Evolutionary conservation across 176 grass and related monocot genomes (phyloP).

Genomic region (Tillandsia fasciculata): DNA sequence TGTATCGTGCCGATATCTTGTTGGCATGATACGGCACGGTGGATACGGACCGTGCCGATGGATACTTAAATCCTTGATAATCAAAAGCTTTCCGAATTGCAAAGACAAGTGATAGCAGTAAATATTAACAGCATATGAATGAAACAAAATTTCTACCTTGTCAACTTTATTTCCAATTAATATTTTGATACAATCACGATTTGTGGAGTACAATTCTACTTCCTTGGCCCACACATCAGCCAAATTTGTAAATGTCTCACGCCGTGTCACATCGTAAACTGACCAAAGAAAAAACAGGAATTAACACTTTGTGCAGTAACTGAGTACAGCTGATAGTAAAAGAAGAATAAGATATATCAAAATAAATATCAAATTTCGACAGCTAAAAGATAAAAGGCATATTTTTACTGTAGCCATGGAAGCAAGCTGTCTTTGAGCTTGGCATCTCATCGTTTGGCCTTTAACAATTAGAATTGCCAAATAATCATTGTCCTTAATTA

Average conservation of each 20-base stretch:
- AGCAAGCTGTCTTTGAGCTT: too few relatives aligned
- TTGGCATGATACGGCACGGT: too few relatives aligned
- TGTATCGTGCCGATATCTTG: too few relatives aligned
- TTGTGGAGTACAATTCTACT: constrained; percentile 79
- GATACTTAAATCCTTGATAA: too few relatives aligned
- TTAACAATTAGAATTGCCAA: too few relatives aligned
- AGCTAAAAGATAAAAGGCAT: too few relatives aligned
- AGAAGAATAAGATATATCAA: neutral
- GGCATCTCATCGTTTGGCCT: too few relatives aligned
- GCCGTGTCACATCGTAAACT: constrained; percentile 95
- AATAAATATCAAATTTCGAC: neutral
- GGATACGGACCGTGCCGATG: too few relatives aligned
- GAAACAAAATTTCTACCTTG: constrained; percentile 41
- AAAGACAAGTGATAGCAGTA: neutral
- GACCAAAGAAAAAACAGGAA: constrained; percentile 28
- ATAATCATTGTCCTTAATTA: too few relatives aligned
- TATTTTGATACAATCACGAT: constrained; percentile 81
- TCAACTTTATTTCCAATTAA: constrained; percentile 96
- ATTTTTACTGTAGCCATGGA: too few relatives aligned
- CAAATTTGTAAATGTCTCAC: constrained; percentile 88
- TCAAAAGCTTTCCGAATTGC: neutral
- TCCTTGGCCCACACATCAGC: constrained; percentile 95
- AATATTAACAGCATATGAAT: neutral
- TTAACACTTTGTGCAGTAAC: neutral
- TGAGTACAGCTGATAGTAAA: neutral